phyloP scores from a whole-genome alignment of 306 rosid genomes.

The Pachyrhizus erosus region DNA sequence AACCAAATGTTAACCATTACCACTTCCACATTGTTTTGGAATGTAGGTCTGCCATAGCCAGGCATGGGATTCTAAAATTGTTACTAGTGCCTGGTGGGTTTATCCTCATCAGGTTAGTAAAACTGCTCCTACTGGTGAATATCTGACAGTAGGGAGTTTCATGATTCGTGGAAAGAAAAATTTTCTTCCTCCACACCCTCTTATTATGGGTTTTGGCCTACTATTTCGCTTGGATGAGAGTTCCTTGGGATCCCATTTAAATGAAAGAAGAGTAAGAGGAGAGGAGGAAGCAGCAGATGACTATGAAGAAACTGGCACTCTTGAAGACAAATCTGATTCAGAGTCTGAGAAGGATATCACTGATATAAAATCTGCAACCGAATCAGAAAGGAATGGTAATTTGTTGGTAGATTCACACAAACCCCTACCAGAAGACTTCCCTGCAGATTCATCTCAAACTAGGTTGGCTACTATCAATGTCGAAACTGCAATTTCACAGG shows the following conservation, averaged over 20 bases:
- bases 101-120: slow-evolving; percentile 96
- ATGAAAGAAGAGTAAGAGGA: slow-evolving; percentile 98
- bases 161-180: slow-evolving; percentile 97
- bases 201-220: slow-evolving; percentile 94
- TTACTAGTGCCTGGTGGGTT: slow-evolving; percentile 99
- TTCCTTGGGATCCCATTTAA: slow-evolving; percentile 95
- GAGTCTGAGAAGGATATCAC: slow-evolving; percentile 66
- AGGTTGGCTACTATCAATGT: slow-evolving; percentile 35
- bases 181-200: slow-evolving; percentile 97
- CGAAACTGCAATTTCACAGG: slow-evolving; percentile 47
- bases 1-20: slow-evolving; percentile 43
- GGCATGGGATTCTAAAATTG: slow-evolving; percentile 99
- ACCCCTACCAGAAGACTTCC: slow-evolving; percentile 40
- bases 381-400: slow-evolving; percentile 47
- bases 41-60: slow-evolving; percentile 95
- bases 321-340: slow-evolving; percentile 68
- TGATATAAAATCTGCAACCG: slow-evolving; percentile 52
- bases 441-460: slow-evolving; percentile 47
- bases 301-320: slow-evolving; percentile 63
- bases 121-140: slow-evolving; percentile 99
- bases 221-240: slow-evolving; percentile 98
- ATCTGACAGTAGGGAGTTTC: slow-evolving; percentile 98
- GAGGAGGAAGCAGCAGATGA: slow-evolving; percentile 86
- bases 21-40: slow-evolving; percentile 32
- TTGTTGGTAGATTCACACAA: slow-evolving; percentile 45